Evolutionary conservation across 371 early-diverging fungal genomes (phyloP), one percentile per base, ranked within the genome.

Genomic region (Smittium culicis): DNA sequence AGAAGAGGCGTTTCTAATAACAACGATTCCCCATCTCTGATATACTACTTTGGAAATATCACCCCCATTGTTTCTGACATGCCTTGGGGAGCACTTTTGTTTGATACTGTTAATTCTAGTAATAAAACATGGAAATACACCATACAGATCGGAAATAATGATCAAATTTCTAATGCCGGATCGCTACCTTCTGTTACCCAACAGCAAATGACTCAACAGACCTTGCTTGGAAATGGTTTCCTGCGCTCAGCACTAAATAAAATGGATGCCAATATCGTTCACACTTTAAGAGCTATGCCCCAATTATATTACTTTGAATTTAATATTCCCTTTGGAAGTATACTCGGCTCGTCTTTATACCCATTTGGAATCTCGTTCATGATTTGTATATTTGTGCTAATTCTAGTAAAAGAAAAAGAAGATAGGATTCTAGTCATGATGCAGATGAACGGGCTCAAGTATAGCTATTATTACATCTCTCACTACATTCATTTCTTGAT

Each of bases 331-430:
- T 71, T 83, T 65, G 83, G 81, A 8, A 74, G 81, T 3, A 28
- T 82, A n/a, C 71, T 87, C 62, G 88, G 87, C 5, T 60, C 81
- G 29, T 79, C 83, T 58, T 65, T 86, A 63, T 88, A 80, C 72
- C 89, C 89, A 29, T 89, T 87, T 67, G 89, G 86, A 20, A 77
- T 89, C 14, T 80, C 82, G 2, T 89, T 89, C 74, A 67, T 89
- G 71, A 69, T 89, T 32, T 87, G 87, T 2, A 85, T 86, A 34
- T 88, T 88, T 74, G 83, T 83, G 2, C 77, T 87, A 34, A 80
- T 75, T 29, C 70, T 88, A 1, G 88, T 87, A 45, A 80, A 81
- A 67, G 86, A 86, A 69, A 87, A 88, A 72, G 88, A 88, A 68
- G 82, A 83, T 27, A 71, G 86, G 20, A 83, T 88, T 35, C 67